phyloP scores from a whole-genome alignment of 805 yeast genomes.

The Candida orba region DNA sequence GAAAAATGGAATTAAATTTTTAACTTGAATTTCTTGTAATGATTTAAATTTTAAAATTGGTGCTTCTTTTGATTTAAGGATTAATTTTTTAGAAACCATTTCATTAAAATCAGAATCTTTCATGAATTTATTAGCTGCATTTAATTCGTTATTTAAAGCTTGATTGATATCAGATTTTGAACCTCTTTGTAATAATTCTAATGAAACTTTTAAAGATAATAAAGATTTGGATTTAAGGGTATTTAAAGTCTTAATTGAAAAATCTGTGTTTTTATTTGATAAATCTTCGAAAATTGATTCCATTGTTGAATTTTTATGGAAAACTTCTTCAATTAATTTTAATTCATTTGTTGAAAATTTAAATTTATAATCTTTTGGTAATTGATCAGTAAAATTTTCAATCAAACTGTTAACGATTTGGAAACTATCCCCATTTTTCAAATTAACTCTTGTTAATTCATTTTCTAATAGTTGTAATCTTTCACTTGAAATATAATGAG shows the following conservation, averaged over 20 bases:
- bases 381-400: constrained; percentile 67
- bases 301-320: constrained; percentile 39
- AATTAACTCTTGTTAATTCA: constrained; percentile 44
- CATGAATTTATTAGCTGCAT: constrained; percentile 72
- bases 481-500: constrained; percentile 75
- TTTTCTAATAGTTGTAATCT: constrained; percentile 54
- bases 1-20: constrained; percentile 27
- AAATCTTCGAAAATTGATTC: constrained; percentile 44
- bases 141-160: constrained; percentile 67
- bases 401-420: constrained; percentile 59
- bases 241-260: constrained; percentile 52
- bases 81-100: constrained; percentile 57
- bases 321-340: constrained; percentile 60
- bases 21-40: constrained; percentile 29
- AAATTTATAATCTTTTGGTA: constrained; percentile 57
- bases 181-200: constrained; percentile 61
- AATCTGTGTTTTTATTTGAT: constrained; percentile 47
- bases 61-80: constrained; percentile 49
- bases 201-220: constrained; percentile 67
- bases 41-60: constrained; percentile 45
- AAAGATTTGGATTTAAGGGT: constrained; percentile 64
- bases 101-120: constrained; percentile 56
- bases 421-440: constrained; percentile 23
- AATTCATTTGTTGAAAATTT: constrained; percentile 51
- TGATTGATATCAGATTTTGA: constrained; percentile 48